These are phyloP conservation scores for Trichoderma guizhouense DNA, from an alignment of 2,329 filamentous ascomycete genomes.

Conservation along the genomic window DNA sequence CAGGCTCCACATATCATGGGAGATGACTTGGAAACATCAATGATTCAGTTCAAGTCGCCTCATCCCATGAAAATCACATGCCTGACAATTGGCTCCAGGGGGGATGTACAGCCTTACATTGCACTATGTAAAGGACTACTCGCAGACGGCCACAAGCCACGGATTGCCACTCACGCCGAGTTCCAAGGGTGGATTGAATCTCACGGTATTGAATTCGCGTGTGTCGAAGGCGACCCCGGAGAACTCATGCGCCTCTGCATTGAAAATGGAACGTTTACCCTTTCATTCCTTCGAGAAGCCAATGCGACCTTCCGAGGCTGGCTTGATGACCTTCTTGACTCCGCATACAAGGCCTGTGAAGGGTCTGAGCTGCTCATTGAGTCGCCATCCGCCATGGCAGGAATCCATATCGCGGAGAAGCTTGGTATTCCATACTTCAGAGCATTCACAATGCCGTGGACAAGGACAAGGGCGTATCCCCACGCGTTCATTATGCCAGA, in stretches of 20 bases:
- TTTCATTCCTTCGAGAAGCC: conserved; percentile 83
- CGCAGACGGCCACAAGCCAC: conserved; percentile 79
- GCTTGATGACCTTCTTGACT: conserved; percentile 83
- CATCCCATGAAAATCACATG: conserved; percentile 82
- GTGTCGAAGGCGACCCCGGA: conserved; percentile 84
- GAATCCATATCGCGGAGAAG: conserved; percentile 95
- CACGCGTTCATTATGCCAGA: conserved; percentile 94
- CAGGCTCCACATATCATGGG: conserved; percentile 77
- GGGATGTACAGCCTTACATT: conserved; percentile 97
- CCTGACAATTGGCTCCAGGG: conserved; percentile 90
- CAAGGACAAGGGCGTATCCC: conserved; percentile 88
- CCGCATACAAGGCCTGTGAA: conserved; percentile 80
- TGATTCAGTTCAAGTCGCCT: conserved; percentile 85
- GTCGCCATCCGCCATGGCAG: conserved; percentile 93
- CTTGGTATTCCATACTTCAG: conserved; percentile 92
- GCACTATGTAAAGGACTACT: conserved; percentile 87
- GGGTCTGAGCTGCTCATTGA: conserved; percentile 89
- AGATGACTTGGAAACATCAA: conserved; percentile 82
- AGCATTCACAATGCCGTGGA: conserved; percentile 99
- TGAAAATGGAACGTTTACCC: conserved; percentile 95
- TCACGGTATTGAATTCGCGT: conserved; percentile 91
- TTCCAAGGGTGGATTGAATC: conserved; percentile 85
- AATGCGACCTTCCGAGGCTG: conserved; percentile 87
- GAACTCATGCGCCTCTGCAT: conserved; percentile 96
- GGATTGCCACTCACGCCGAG: conserved; percentile 88